These are phyloP conservation scores for Solanum infundibuliforme DNA, from an alignment of 257 asterid species.

Conservation along the genomic window DNA sequence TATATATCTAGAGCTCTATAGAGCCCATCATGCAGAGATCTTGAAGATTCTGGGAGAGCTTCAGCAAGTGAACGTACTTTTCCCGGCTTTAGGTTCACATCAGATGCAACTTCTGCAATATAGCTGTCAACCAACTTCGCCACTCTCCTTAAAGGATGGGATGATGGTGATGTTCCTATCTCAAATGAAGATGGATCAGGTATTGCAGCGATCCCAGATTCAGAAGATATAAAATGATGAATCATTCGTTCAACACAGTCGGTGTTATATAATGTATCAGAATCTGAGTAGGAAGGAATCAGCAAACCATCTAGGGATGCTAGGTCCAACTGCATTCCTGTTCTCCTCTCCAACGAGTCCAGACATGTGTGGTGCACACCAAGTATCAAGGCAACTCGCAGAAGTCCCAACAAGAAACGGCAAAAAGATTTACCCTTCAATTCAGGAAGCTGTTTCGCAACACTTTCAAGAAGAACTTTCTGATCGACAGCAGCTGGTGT, in stretches of 20 bases:
- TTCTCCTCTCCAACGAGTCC: constrained; percentile 59
- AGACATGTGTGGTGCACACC: constrained; percentile 51
- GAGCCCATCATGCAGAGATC: constrained; percentile 91
- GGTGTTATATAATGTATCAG: constrained; percentile 73
- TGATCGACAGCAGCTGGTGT: constrained; percentile 72
- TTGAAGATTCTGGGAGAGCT: constrained; percentile 75
- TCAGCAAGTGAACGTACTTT: constrained; percentile 63
- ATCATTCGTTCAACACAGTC: constrained; percentile 77
- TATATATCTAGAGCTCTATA: constrained; percentile 84
- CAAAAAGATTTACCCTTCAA: constrained; percentile 74
- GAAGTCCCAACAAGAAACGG: constrained; percentile 70
- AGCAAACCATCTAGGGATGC: constrained; percentile 69
- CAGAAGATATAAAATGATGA: constrained; percentile 53
- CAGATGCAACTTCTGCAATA: constrained; percentile 92
- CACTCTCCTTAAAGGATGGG: constrained; percentile 51
- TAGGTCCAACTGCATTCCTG: constrained; percentile 67
- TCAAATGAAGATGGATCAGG: constrained; percentile 39
- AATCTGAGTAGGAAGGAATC: constrained; percentile 79
- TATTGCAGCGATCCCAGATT: constrained; percentile 23
- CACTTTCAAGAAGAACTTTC: constrained; percentile 56
- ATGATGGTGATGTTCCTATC: constrained; percentile 45
- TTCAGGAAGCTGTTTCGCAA: constrained; percentile 61
- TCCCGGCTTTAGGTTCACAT: constrained; percentile 74
- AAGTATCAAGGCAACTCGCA: constrained; percentile 74
- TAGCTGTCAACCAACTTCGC: constrained; percentile 79